These are phyloP conservation scores for Medicago truncatula DNA, from an alignment of 306 rosid species.

Conservation along the genomic window MtrunA17r5.0-ANR NC_053049.1:35935501-35936000, in stretches of 20 bases:
- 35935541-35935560: slow-evolving; percentile 75
- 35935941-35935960: slow-evolving; percentile 35
- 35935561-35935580: slow-evolving; percentile 62
- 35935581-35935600: slow-evolving; percentile 71
- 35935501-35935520: slow-evolving; percentile 54
- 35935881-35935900: neutral
- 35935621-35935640: slow-evolving; percentile 36
- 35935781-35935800: slow-evolving; percentile 81
- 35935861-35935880: slow-evolving; percentile 83
- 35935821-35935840: slow-evolving; percentile 85
- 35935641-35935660: slow-evolving; percentile 51
- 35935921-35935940: slow-evolving; percentile 27
- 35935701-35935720: slow-evolving; percentile 59
- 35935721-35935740: slow-evolving; percentile 72
- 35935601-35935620: slow-evolving; percentile 20
- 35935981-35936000: slow-evolving; percentile 35
- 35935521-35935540: slow-evolving; percentile 57
- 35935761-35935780: slow-evolving; percentile 86
- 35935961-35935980: slow-evolving; percentile 19
- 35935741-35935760: slow-evolving; percentile 56
- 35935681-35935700: slow-evolving; percentile 72
- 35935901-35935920: slow-evolving; percentile 4
- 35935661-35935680: slow-evolving; percentile 40
- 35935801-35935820: slow-evolving; percentile 97
- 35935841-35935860: slow-evolving; percentile 71